Evolutionary conservation across 331 rosid species (phyloP), one percentile per base, ranked within the genome.

Genomic region (Pyrus hybrid): DNA sequence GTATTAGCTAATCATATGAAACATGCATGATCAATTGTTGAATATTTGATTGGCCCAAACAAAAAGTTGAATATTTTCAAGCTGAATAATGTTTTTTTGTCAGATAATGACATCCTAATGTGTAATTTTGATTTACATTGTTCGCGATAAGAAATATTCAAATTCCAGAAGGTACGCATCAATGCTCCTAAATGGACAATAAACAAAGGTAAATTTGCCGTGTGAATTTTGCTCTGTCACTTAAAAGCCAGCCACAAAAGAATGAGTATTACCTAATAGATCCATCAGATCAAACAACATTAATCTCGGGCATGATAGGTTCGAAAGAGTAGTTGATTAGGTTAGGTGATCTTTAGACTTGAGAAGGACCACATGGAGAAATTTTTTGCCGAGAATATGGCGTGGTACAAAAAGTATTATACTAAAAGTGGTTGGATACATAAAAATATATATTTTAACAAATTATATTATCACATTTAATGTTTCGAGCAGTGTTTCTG

Each of bases 1-100:
- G 32, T 14, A 16, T 21, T 5, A 35, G 60, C 21, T 9, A 67
- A 16, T 65, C 43, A 67, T 72, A 37, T 41, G 74, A 65, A 33
- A 67, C 32, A 41, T 43, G 53, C 78, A 73, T 58, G 67, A 79
- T 72, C 29, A 32, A 57, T n/a, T 65, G 82, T 56, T 72, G 78
- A 73, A 73, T 21, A 26, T 14, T 41, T 79, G 7, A n/a, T 23
- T 62, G 73, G 54, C 77, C 28, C 21, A 64, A 66, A 53, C 22
- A 37, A 30, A 73, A 63, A 22, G 30, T 51, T 37, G 5, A 35
- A 22, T 25, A 32, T 14, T n/a, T 69, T 17, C 29, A 70, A 32
- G 32, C 5, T 20, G 18, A 8, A 29, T 37, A 18, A 29, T 51
- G 8, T 37, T 37, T 4, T 0, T 37, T 37, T 37, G 45, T 37